These are phyloP conservation scores for Hymenoscyphus repandus DNA, from an alignment of 2,329 filamentous ascomycete species.

Conservation along the genomic window DNA sequence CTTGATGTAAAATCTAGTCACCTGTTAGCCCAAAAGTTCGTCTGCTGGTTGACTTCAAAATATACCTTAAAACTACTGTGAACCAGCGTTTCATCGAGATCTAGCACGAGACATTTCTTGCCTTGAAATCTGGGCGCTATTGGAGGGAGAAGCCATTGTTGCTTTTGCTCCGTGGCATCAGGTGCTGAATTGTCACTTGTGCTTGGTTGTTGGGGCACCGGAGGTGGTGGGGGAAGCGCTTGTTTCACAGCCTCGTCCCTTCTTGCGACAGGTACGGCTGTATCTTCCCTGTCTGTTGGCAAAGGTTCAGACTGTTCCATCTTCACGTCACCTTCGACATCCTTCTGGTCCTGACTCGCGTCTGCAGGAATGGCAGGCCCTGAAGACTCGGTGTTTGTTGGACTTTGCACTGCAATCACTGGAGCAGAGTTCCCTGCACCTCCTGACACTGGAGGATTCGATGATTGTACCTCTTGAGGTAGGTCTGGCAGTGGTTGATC, in stretches of 20 bases:
- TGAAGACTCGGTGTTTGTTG: slow-evolving; percentile 18
- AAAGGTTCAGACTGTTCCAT: slow-evolving; percentile 23
- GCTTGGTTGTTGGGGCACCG: slow-evolving; percentile 17
- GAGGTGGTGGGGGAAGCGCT: slow-evolving; percentile 24
- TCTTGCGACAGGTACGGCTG: slow-evolving; percentile 17
- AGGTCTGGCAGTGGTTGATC: slow-evolving; percentile 30
- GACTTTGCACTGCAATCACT: slow-evolving; percentile 23
- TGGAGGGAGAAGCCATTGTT: slow-evolving; percentile 64
- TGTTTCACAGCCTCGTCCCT: slow-evolving; percentile 20
- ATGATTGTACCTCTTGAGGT: slow-evolving; percentile 23
- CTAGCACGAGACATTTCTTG: slow-evolving; percentile 89
- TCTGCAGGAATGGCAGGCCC: slow-evolving; percentile 7
- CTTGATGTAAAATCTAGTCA: slow-evolving; percentile 84
- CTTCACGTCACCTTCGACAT: slow-evolving; percentile 22
- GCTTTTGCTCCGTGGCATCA: slow-evolving; percentile 28
- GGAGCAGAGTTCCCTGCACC: slow-evolving; percentile 13
- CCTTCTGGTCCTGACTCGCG: slow-evolving; percentile 14
- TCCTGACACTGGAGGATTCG: slow-evolving; percentile 6
- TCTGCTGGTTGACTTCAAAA: background rate
- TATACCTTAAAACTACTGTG: slow-evolving; percentile 98
- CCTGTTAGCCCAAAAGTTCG: background rate
- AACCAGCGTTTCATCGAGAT: slow-evolving; percentile 93
- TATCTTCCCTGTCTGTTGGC: slow-evolving; percentile 20
- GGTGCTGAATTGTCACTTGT: slow-evolving; percentile 18
- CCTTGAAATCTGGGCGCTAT: slow-evolving; percentile 74